Conservation (phyloP, 148 eudicot species). For the Fallopia convolvulus region DNA sequence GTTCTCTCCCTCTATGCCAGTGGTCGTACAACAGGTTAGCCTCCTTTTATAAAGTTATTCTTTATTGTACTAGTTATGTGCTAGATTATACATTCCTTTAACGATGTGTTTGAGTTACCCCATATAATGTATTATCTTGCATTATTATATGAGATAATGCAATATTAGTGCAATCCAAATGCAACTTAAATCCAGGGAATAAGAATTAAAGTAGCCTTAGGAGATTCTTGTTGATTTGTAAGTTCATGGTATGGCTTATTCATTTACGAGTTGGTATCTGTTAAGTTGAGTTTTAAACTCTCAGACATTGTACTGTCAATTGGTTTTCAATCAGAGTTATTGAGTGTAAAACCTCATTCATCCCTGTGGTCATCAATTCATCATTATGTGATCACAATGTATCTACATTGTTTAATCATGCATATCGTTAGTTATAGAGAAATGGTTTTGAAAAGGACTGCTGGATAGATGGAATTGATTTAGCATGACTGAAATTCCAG, state of each 20-base stretch:
- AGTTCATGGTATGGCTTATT: not conserved
- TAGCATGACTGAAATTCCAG: too few relatives aligned
- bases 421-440: not conserved
- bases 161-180: too few relatives aligned
- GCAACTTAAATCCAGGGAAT: not conserved
- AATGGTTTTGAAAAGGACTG: not conserved
- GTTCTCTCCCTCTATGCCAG: constrained; percentile 34
- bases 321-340: not conserved
- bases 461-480: not conserved
- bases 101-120: too few relatives aligned
- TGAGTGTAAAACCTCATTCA: not conserved
- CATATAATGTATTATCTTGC: too few relatives aligned
- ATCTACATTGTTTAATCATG: not conserved
- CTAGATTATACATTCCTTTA: not conserved
- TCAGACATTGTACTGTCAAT: not conserved
- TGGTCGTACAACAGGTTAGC: constrained; percentile 40
- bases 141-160: too few relatives aligned
- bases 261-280: not conserved
- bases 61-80: not conserved
- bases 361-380: not conserved
- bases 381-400: not conserved
- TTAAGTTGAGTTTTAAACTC: not conserved
- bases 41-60: not conserved
- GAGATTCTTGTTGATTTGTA: not conserved
- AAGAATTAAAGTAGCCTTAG: not conserved